These are phyloP conservation scores for Ascosphaera pollenicola DNA, from an alignment of 2,329 filamentous ascomycete genomes.

Conservation along the genomic window DNA sequence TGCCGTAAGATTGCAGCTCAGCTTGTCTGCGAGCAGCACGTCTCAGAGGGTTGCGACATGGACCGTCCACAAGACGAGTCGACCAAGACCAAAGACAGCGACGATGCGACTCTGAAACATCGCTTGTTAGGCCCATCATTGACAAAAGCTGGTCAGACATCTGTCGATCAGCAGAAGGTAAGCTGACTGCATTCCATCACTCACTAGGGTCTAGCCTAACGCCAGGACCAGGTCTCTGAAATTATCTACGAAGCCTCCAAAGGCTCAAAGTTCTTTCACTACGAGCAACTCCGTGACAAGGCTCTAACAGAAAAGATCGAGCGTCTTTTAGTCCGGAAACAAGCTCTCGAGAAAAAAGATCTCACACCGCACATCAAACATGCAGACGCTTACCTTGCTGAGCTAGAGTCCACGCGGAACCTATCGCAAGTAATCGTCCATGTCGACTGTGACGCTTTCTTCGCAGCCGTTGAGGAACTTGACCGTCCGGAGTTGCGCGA, in stretches of 20 bases:
- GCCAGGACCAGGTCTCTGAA: constrained; percentile 66
- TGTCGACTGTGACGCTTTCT: constrained; percentile 94
- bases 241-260: constrained; percentile 95
- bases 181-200: no score
- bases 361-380: constrained; percentile 48
- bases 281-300: constrained; percentile 66
- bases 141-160: constrained; percentile 81
- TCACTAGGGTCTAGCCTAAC: no score
- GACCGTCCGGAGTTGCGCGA: constrained; percentile 66
- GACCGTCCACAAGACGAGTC: no score
- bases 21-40: no score
- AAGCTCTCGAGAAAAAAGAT: constrained; percentile 52
- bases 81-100: background rate
- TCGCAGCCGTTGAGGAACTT: constrained; percentile 75
- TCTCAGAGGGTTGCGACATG: no score
- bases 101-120: constrained; percentile 58
- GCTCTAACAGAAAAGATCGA: constrained; percentile 69
- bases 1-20: no score
- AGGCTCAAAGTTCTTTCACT: constrained; percentile 87
- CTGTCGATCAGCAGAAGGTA: constrained; percentile 77
- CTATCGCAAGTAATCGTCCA: constrained; percentile 72
- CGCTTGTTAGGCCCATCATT: constrained; percentile 73
- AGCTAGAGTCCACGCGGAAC: constrained; percentile 60
- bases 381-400: constrained; percentile 59
- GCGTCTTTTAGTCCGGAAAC: constrained; percentile 53